These are phyloP conservation scores for Hyphopichia pseudoburtonii DNA, from an alignment of 1,139 yeast species.

Conservation along the genomic window DNA sequence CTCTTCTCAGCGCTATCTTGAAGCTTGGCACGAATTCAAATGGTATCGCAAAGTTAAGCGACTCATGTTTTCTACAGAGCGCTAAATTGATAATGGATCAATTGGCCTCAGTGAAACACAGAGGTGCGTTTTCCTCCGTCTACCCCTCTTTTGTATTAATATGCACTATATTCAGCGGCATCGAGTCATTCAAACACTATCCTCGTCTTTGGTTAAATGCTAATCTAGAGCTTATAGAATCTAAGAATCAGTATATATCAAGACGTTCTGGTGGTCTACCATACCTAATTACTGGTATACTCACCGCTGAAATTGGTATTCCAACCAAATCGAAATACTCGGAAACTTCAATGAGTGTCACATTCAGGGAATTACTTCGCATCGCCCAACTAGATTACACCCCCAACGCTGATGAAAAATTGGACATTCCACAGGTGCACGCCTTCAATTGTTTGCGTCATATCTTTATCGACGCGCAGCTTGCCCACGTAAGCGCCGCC, in stretches of 20 bases:
- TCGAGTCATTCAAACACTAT: conserved; percentile 26
- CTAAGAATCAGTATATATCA: conserved; percentile 67
- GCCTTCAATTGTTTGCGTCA: conserved; percentile 84
- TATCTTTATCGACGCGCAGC: conserved; percentile 65
- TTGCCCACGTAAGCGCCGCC: conserved; percentile 52
- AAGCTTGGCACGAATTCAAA: background rate
- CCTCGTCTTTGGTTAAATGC: conserved; percentile 57
- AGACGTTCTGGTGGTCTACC: conserved; percentile 94
- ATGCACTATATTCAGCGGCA: conserved; percentile 49
- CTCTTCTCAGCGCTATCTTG: conserved; percentile 48
- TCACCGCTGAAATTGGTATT: conserved; percentile 49
- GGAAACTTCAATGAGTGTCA: conserved; percentile 35
- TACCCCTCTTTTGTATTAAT: conserved; percentile 73
- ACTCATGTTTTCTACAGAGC: conserved; percentile 14
- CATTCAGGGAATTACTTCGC: conserved; percentile 51
- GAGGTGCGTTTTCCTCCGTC: conserved; percentile 89
- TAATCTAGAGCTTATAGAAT: conserved; percentile 52
- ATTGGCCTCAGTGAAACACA: conserved; percentile 72
- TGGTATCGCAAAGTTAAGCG: background rate
- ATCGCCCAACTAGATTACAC: conserved; percentile 55
- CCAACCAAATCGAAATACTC: conserved; percentile 10
- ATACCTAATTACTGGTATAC: conserved; percentile 67
- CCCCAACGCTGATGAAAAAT: conserved; percentile 48
- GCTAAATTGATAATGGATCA: conserved; percentile 58
- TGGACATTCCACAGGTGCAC: conserved; percentile 88